phyloP scores from a whole-genome alignment of 495 filamentous ascomycete species.

The Podospora australis region DNA sequence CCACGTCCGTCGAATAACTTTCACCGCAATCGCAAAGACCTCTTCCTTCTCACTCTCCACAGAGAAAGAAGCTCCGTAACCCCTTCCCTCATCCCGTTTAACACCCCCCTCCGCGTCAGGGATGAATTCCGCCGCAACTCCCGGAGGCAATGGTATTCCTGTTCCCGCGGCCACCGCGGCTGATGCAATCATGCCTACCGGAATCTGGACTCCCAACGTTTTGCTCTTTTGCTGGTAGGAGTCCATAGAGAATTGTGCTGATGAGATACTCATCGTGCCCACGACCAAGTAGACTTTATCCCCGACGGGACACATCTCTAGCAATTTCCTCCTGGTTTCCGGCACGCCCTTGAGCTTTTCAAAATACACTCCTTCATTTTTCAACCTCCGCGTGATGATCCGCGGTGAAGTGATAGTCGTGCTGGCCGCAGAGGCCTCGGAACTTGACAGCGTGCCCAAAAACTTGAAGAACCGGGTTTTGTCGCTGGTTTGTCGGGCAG shows the following conservation, averaged over 20 bases:
- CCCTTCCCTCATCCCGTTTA: background rate
- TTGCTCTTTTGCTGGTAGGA: background rate
- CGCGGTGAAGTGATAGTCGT: slow-evolving; percentile 2
- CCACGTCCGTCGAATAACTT: background rate
- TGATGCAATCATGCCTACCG: background rate
- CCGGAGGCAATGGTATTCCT: background rate
- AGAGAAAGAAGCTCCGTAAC: background rate
- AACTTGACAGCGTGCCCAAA: background rate
- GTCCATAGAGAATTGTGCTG: background rate
- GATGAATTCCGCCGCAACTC: background rate
- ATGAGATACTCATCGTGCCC: background rate
- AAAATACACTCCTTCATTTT: background rate
- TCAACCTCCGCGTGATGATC: background rate
- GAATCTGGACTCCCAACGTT: background rate
- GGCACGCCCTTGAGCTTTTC: background rate
- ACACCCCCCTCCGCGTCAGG: background rate
- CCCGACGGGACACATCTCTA: background rate
- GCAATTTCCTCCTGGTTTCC: background rate
- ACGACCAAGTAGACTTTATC: slow-evolving; percentile 1
- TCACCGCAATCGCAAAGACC: slow-evolving; percentile 1
- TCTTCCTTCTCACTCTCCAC: background rate
- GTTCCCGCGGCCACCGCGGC: background rate
- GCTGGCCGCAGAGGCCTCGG: background rate
- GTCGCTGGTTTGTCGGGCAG: background rate
- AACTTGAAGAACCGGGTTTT: background rate